Conservation (phyloP, 148 eudicot genomes). For the Cornus florida region DNA sequence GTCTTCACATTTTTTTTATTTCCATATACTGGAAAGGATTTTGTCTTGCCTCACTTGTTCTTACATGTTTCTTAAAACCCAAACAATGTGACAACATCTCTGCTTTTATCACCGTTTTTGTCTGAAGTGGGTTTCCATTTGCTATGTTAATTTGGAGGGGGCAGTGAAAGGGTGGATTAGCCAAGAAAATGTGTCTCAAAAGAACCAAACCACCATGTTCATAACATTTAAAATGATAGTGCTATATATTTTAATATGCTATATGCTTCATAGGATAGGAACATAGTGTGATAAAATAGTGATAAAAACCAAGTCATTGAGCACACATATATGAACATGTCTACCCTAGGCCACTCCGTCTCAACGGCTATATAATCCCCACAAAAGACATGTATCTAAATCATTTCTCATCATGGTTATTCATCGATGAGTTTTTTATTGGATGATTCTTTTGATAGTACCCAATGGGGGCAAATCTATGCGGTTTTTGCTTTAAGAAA, state of each 20-base stretch:
- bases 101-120: background rate
- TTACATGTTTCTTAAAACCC: background rate
- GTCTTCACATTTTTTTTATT: background rate
- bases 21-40: background rate
- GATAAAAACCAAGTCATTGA: background rate
- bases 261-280: background rate
- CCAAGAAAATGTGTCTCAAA: background rate
- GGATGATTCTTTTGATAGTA: background rate
- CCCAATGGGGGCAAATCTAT: background rate
- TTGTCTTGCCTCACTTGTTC: background rate
- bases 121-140: background rate
- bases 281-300: background rate
- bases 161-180: background rate
- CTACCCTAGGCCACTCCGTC: background rate
- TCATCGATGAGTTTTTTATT: background rate
- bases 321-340: background rate
- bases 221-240: too few relatives aligned
- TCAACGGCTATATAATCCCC: background rate
- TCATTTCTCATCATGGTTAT: background rate
- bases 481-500: background rate
- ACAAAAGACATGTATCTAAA: background rate
- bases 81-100: background rate
- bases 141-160: background rate
- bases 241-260: background rate
- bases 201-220: background rate